Evolutionary conservation across 129 eudicot genomes (phyloP), one percentile per base, ranked within the genome.

Genomic region (Centella asiatica): DNA sequence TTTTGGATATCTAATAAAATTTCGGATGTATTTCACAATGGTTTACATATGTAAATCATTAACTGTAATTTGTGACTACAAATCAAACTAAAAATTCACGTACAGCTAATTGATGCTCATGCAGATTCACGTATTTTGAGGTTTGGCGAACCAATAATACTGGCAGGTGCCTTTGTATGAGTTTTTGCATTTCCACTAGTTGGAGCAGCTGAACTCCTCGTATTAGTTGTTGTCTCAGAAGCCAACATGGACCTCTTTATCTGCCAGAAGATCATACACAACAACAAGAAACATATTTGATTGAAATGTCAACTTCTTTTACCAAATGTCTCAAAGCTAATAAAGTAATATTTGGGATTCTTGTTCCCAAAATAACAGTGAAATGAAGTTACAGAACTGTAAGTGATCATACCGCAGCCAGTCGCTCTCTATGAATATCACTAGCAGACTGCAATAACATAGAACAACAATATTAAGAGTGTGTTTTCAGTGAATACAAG

Each of bases 401-500:
- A 44, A 39, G 33, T 15, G 66, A 72, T 66, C 79, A 53, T 86
- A 90, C 95, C 76, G 76, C 89, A 31, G 96, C 87, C 56, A 92
- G 71, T 63, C 98, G 81, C 74, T 92, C 96, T 51, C 79, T 60
- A 49, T 92, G 98, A 62, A 80, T 64, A 68, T 90, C 97, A 79
- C 68, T 86, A 18, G 75, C 71, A 31, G 72, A 66, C 97, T 90
- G 89, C 63, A 72, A 69, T 62, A 53, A 46, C 48, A 45, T 9
- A 46, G 71, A 22, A 60, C 45, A 68, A 10, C 22, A 56, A 9
- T 13, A 11, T 57, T 8, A 57, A 2, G 20, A 25, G 40, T 32
- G 20, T 1, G 11, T 25, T 25, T 46, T 46, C 24, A 2, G 51
- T 57, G 62, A 57, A 32, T 2, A 44, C 37, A 56, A 31, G 15